Conservation (phyloP, 768 basidiomycete genomes). For the Rhizopogon rudus region DNA sequence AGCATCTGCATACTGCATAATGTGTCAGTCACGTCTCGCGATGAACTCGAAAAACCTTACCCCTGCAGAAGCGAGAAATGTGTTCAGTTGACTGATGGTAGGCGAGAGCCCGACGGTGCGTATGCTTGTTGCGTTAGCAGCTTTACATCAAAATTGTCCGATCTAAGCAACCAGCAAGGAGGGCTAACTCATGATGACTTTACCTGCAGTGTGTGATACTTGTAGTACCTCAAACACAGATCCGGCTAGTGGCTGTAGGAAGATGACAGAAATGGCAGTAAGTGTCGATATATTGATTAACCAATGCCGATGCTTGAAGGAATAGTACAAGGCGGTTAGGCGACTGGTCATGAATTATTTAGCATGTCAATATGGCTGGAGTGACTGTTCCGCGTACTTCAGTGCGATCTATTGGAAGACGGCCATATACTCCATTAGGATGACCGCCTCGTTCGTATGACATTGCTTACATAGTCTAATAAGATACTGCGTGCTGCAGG, state of each 20-base stretch:
- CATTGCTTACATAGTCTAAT: slow-evolving; percentile 52
- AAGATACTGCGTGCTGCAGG: slow-evolving; percentile 57
- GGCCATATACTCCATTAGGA: not conserved
- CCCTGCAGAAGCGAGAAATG: slow-evolving; percentile 58
- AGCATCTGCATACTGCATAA: slow-evolving; percentile 29
- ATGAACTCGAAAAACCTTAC: slow-evolving; percentile 23
- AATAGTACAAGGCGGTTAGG: slow-evolving; percentile 35
- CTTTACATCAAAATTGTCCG: slow-evolving; percentile 19
- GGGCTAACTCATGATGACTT: slow-evolving; percentile 27
- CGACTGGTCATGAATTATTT: slow-evolving; percentile 31
- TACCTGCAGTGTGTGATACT: slow-evolving; percentile 17
- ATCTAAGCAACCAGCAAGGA: slow-evolving; percentile 32
- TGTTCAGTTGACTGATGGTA: slow-evolving; percentile 38
- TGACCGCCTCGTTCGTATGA: not conserved
- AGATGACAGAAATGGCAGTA: slow-evolving; percentile 38
- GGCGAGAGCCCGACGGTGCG: slow-evolving; percentile 41
- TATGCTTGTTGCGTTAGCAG: slow-evolving; percentile 34
- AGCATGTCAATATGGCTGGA: not conserved
- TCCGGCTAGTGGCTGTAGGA: slow-evolving; percentile 56
- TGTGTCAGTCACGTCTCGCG: slow-evolving; percentile 8
- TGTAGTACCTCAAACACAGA: slow-evolving; percentile 25
- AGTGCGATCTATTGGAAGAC: slow-evolving; percentile 31
- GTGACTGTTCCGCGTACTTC: slow-evolving; percentile 28
- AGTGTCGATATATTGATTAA: slow-evolving; percentile 49
- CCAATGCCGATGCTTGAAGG: slow-evolving; percentile 48